Evolutionary conservation across 192 early-diverging fungal genomes (phyloP), one percentile per base, ranked within the genome.

Genomic region (Lunasporangiospora selenospora): DNA sequence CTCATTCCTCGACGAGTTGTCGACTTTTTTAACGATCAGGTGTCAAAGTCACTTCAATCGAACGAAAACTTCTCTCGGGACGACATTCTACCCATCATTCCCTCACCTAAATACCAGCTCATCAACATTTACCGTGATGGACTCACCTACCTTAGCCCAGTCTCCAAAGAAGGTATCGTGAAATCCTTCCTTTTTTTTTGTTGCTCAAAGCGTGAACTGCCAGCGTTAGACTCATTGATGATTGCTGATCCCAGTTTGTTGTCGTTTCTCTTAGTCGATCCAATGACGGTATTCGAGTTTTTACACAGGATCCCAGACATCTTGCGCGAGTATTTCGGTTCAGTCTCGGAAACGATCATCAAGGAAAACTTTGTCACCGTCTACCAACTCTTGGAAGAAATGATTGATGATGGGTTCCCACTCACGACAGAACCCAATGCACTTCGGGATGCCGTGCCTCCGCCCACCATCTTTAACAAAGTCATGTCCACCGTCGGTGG

Each of bases 331-430:
- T 98, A 98, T 64, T 87, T 96, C 52, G 90, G 90, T 16, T 77
- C 85, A 31, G 69, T 98, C 18, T 89, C 90, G 10, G 95, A 97
- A 63, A 62, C 80, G 18, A 87, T 87, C 24, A 85, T 98, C 19
- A 93, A 92, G 77, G 95, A 98, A 52, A 92, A 97, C 79, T 96
- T 96, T 88, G 87, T 90, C 26, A 92, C 89, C 12, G 89, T 97
- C 7, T 94, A 95, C 58, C 88, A 94, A 85, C 78, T 98, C 32
- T 81, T 98, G 57, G 92, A 95, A 46, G 96, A 98, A 75, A 92
- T 95, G 88, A 83, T 98, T 41, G 96, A 98, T 73, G 87, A 95
- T 77, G 95, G 94, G 23, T 86, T 81, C 43, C 92, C 92, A 16
- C 80, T 95, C 48, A 94, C 93, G 29, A 98, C 95, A 1, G 94